Evolutionary conservation across 176 grass and related monocot species (phyloP).

Genomic region (Phoenix roebelenii): DNA sequence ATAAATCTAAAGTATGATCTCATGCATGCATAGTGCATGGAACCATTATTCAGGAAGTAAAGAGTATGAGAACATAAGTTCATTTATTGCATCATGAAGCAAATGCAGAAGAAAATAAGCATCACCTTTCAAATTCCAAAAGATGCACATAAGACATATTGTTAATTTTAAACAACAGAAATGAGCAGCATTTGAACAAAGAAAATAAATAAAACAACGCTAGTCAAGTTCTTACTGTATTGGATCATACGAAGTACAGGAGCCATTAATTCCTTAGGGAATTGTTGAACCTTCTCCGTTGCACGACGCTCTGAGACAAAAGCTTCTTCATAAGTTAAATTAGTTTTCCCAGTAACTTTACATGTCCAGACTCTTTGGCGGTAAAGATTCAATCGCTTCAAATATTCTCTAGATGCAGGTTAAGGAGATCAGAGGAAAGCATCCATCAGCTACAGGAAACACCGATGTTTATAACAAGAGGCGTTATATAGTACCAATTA

Average conservation of each 20-base stretch:
- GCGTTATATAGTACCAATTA: too few species aligned
- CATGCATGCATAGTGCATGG: too few species aligned
- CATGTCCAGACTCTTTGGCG: constrained; percentile 63
- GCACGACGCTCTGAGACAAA: constrained; percentile 60
- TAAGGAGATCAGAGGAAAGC: constrained; percentile 30
- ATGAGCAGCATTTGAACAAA: neutral
- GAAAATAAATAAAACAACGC: too few species aligned
- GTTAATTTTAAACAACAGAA: constrained; percentile 5
- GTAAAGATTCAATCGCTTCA: constrained; percentile 76
- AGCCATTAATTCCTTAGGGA: constrained; percentile 52
- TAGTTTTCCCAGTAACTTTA: constrained; percentile 70
- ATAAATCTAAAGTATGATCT: too few species aligned
- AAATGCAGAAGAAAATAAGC: too few species aligned
- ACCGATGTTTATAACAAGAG: neutral
- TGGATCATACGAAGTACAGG: constrained; percentile 71
- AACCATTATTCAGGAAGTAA: too few species aligned
- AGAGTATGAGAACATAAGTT: too few species aligned
- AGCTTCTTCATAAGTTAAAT: constrained; percentile 91
- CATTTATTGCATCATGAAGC: too few species aligned
- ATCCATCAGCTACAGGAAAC: neutral
- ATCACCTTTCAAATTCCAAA: too few species aligned
- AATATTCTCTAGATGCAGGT: constrained; percentile 55
- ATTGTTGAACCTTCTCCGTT: constrained; percentile 61
- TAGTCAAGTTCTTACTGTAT: constrained; percentile 45
- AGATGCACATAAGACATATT: too few species aligned